phyloP scores from a whole-genome alignment of 2,329 filamentous ascomycete species.

The Ceratocystis cacaofunesta region DNA sequence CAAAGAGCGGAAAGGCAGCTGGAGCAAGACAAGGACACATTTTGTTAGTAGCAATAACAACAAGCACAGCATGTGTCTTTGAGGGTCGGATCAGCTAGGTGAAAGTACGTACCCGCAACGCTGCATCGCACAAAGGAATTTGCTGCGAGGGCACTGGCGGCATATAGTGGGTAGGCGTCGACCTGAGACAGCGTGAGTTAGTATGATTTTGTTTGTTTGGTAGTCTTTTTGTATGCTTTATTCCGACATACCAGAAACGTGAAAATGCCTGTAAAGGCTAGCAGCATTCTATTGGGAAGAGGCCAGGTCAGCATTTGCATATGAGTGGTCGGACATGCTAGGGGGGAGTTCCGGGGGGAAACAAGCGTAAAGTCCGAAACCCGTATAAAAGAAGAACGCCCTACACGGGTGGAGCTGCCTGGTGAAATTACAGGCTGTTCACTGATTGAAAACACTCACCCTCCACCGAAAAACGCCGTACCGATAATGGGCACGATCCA shows the following conservation, averaged over 20 bases:
- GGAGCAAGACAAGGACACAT: not conserved
- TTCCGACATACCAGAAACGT: constrained; percentile 56
- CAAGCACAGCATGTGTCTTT: constrained; percentile 10
- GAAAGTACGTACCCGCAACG: constrained; percentile 46
- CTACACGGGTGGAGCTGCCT: no score
- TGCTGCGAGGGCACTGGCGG: constrained; percentile 64
- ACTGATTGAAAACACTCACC: constrained; percentile 34
- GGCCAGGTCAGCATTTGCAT: constrained; percentile 12
- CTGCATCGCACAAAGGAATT: constrained; percentile 66
- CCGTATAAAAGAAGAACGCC: not conserved
- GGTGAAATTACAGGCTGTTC: not conserved
- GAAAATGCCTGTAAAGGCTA: constrained; percentile 73
- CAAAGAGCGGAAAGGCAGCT: constrained; percentile 66
- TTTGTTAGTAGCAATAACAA: constrained; percentile 10
- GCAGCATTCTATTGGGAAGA: constrained; percentile 42
- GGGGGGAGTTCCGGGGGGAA: not conserved
- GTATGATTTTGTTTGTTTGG: not conserved
- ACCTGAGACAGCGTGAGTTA: constrained; percentile 30
- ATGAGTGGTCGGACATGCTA: not conserved
- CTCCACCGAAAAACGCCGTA: constrained; percentile 53
- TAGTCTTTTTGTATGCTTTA: not conserved
- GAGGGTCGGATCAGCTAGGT: no score
- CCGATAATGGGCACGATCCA: constrained; percentile 67
- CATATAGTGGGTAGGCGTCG: constrained; percentile 62
- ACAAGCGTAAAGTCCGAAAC: constrained; percentile 2